These are phyloP conservation scores for Fonsecaea monophora DNA, from an alignment of 2,329 filamentous ascomycete species.

Conservation along the genomic window DNA sequence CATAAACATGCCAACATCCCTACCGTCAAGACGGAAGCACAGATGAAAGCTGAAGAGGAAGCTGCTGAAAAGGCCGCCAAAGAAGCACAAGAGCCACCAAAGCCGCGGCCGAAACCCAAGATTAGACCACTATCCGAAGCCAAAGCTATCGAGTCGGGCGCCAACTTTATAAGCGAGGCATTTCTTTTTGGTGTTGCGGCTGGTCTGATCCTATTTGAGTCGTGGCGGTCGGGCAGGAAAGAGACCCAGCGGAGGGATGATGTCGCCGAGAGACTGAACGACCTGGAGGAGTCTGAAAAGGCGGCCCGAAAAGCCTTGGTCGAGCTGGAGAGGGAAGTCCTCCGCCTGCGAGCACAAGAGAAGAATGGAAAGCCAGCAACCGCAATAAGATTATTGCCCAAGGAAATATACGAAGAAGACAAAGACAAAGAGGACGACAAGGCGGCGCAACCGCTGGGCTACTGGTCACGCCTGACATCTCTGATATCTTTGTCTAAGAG, in stretches of 20 bases:
- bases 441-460: constrained; percentile 41
- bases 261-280: constrained; percentile 64
- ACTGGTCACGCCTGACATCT: constrained; percentile 46
- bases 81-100: constrained; percentile 55
- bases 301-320: constrained; percentile 50
- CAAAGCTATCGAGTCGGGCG: constrained; percentile 72
- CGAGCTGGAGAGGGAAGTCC: constrained; percentile 55
- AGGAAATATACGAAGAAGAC: constrained; percentile 48
- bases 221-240: constrained; percentile 66
- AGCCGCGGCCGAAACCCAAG: constrained; percentile 56
- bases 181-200: constrained; percentile 72
- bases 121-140: constrained; percentile 70
- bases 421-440: constrained; percentile 42
- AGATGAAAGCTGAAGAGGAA: constrained; percentile 63
- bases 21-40: constrained; percentile 68
- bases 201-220: constrained; percentile 67
- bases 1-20: constrained; percentile 61
- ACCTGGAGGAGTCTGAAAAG: constrained; percentile 61
- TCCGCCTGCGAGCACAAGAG: constrained; percentile 50
- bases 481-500: constrained; percentile 45
- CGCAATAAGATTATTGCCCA: constrained; percentile 49
- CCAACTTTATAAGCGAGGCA: constrained; percentile 71
- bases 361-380: constrained; percentile 38
- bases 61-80: constrained; percentile 53
- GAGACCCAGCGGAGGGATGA: constrained; percentile 66